Evolutionary conservation across 148 eudicot species (phyloP).

Genomic region (Simmondsia chinensis): DNA sequence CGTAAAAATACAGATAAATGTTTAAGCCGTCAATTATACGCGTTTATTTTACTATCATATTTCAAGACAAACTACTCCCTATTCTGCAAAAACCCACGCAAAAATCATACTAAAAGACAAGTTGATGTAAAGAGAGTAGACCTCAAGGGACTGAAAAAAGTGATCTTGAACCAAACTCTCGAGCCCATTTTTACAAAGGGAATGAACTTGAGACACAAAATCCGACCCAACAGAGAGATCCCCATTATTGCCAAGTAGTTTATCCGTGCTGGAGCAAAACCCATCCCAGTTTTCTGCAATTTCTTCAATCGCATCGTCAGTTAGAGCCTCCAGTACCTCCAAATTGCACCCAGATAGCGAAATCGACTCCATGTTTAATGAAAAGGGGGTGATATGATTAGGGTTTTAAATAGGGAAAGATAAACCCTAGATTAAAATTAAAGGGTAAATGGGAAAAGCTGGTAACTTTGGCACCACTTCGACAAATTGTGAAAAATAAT

Average conservation of each 20-base stretch:
- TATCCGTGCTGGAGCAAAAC: slow-evolving; percentile 46
- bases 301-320: slow-evolving; percentile 30
- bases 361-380: slow-evolving; percentile 16
- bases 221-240: slow-evolving; percentile 29
- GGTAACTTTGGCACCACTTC: no score
- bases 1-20: no score
- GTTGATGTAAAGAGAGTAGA: not conserved
- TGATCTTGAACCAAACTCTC: slow-evolving; percentile 47
- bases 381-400: no score
- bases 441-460: no score
- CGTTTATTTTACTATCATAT: no score
- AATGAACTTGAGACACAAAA: slow-evolving; percentile 29
- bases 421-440: no score
- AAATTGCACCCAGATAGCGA: slow-evolving; percentile 33
- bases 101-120: not conserved
- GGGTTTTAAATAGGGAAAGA: no score
- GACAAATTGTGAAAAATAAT: no score
- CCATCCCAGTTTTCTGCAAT: slow-evolving; percentile 50
- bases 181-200: slow-evolving; percentile 48
- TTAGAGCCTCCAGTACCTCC: slow-evolving; percentile 39
- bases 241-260: slow-evolving; percentile 32
- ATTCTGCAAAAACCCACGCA: not conserved
- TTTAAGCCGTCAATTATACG: no score
- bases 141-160: slow-evolving; percentile 27
- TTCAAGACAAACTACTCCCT: not conserved